Conservation (phyloP, 306 rosid genomes). For the Dalbergia cultrata region DNA sequence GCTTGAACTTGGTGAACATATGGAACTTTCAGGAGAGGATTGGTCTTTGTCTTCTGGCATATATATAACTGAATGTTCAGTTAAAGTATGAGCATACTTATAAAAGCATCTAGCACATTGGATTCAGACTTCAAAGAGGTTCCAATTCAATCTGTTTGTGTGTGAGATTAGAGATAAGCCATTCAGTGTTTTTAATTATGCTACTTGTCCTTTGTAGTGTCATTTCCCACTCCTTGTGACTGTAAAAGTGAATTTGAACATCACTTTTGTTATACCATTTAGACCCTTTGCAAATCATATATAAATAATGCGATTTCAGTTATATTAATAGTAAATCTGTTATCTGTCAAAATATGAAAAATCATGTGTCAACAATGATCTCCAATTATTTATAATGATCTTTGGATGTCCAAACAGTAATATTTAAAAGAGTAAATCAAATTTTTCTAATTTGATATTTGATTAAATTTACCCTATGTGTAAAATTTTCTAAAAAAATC, state of each 20-base stretch:
- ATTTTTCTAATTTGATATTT: no score
- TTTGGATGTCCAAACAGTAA: no score
- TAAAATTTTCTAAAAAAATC: no score
- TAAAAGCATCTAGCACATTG: conserved; percentile 13
- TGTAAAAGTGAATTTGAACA: conserved; percentile 15
- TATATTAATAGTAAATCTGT: neutral
- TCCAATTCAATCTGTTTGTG: conserved; percentile 25
- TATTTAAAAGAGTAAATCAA: no score
- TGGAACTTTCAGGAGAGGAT: conserved; percentile 48
- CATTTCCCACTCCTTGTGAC: conserved; percentile 54
- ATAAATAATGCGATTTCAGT: neutral
- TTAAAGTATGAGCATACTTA: conserved; percentile 34
- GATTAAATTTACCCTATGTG: no score
- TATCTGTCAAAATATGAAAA: neutral
- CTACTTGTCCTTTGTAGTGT: conserved; percentile 47
- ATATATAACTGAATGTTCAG: conserved; percentile 40
- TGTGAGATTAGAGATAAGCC: conserved; percentile 38
- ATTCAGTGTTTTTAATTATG: conserved; percentile 43
- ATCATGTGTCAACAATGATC: neutral
- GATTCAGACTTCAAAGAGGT: neutral
- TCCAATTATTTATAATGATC: no score
- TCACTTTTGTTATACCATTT: neutral
- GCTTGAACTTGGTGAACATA: conserved; percentile 54
- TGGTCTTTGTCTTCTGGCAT: conserved; percentile 43
- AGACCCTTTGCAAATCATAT: neutral